Base-by-base conservation (phyloP, 2,329 filamentous ascomycete genomes). In the Aureobasidium uvarum region DNA sequence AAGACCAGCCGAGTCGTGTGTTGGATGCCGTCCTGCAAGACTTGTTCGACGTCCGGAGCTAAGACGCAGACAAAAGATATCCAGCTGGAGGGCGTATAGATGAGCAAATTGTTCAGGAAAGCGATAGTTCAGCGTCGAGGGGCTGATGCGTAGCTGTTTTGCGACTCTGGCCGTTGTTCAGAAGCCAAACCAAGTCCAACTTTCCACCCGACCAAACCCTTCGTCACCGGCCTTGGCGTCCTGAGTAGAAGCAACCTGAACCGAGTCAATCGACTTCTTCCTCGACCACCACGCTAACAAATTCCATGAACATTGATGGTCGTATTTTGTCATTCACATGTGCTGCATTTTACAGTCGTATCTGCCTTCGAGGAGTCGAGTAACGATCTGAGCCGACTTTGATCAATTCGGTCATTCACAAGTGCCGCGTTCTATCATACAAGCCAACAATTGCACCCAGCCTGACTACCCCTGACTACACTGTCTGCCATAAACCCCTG, bases 121-220 rank as follows among this genome's bases (percentile, higher is more conserved):
- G 23, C 39, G 18, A 45, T 18, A 33, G 25, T 20, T 52, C 10
- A 33, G 39, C 36, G 56, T 60, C 31, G 56, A 60, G 56, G 56
- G 56, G 56, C 20, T 38, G 28, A 45, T 60, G 41, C 23, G 14
- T 23, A 28, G 56, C 41, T 58, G 39, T 58, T 58, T 58, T 41
- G 52, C 52, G 33, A 58, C 39, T 58, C n/a, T 50, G 43, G 16
- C 55, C 55, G 55, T 59, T 46, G 55, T 58, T 58, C 55, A 59
- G 55, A 59, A 59, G 55, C 41, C 55, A 59, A 59, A 50, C 58
- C 58, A 62, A 62, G 43, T 62, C 58, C 58, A 62, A 62, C 58
- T 62, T 62, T 46, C 41, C 55, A 33, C 18, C 33, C 51, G 13
- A 38, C 51, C 41, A 39, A 55, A 38, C 55, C 55, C 55, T 59